Evolutionary conservation across 768 basidiomycete genomes (phyloP), one percentile per base, ranked within the genome.

Genomic region (Tulasnella sp.): DNA sequence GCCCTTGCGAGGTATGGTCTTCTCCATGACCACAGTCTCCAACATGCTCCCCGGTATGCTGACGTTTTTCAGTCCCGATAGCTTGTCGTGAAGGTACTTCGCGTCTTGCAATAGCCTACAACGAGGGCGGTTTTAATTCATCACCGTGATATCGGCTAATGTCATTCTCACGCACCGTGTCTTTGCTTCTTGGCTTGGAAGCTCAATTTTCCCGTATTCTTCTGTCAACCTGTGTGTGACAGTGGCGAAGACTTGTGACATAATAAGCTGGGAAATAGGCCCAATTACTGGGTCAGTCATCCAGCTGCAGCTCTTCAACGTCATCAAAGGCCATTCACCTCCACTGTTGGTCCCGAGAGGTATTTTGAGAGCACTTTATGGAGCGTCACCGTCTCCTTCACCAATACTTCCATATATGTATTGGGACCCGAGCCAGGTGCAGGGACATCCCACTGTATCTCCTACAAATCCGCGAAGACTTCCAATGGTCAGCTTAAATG

Each of bases 301-400:
- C 47, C n/a, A n/a, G n/a, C n/a, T n/a, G n/a, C n/a, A n/a, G n/a
- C n/a, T n/a, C 60, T 24, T 43, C 41, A 10, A 11, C 45, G 55
- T 26, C 51, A 7, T 48, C 8, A 38, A 38, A 38, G n/a, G n/a
- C n/a, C n/a, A n/a, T 83, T 68, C 67, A 90, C 92, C 81, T 94
- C 90, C 45, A 96, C 88, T 26, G 91, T 79, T 30, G 80, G 77
- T 47, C 76, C 71, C 15, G 88, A 76, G 27, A 97, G 76, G 72
- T 96, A 98, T 50, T 94, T 86, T 48, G 90, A 89, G 44, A 98
- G 77, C 52, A 99, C 92, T 70, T 95, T 98, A 74, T 98, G 91
- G 52, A 99, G 77, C 27, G 90, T 95, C 58, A 88, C 85, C 19
- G 93, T 94, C 73, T 99, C 96, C 72, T 92, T 94, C 66, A 94